Evolutionary conservation across 495 filamentous ascomycete species (phyloP).

Genomic region (Penicillium longicatenatum): DNA sequence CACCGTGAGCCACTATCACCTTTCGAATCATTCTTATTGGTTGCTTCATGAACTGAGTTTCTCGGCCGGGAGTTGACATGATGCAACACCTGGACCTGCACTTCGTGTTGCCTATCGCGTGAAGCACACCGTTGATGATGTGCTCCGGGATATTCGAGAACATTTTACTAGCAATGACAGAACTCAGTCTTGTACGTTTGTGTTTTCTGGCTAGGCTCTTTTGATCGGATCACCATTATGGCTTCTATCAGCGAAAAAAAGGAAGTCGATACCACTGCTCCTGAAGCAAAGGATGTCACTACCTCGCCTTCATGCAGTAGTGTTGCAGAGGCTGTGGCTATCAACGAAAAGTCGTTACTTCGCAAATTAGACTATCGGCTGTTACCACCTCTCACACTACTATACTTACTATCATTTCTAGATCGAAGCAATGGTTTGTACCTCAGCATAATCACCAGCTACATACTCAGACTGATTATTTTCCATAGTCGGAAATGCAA

Average conservation of each 20-base stretch:
- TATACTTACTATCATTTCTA: slow-evolving; percentile 74
- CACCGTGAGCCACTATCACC: background rate
- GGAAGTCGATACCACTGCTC: slow-evolving; percentile 4
- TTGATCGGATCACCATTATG: slow-evolving; percentile 4
- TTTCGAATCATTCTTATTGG: background rate
- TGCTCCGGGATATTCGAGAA: background rate
- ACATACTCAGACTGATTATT: slow-evolving; percentile 15
- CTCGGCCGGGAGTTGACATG: slow-evolving; percentile 5
- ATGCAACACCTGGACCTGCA: background rate
- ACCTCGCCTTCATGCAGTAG: slow-evolving; percentile 20
- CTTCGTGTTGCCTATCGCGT: slow-evolving; percentile 3
- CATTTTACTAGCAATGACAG: background rate
- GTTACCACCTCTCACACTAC: slow-evolving; percentile 65
- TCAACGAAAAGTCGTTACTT: slow-evolving; percentile 64
- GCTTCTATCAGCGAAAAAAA: slow-evolving; percentile 13
- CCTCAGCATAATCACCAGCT: background rate
- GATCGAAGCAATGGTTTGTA: slow-evolving; percentile 70
- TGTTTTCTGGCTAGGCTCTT: background rate
- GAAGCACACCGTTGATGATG: slow-evolving; percentile 1
- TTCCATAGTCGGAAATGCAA: slow-evolving; percentile 53
- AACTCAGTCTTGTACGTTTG: background rate
- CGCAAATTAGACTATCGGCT: slow-evolving; percentile 66
- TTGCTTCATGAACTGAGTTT: background rate
- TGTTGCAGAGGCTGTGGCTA: slow-evolving; percentile 25
- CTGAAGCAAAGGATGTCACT: slow-evolving; percentile 1